Evolutionary conservation across 2,329 filamentous ascomycete species (phyloP).

Genomic region (Talaromyces sp.): DNA sequence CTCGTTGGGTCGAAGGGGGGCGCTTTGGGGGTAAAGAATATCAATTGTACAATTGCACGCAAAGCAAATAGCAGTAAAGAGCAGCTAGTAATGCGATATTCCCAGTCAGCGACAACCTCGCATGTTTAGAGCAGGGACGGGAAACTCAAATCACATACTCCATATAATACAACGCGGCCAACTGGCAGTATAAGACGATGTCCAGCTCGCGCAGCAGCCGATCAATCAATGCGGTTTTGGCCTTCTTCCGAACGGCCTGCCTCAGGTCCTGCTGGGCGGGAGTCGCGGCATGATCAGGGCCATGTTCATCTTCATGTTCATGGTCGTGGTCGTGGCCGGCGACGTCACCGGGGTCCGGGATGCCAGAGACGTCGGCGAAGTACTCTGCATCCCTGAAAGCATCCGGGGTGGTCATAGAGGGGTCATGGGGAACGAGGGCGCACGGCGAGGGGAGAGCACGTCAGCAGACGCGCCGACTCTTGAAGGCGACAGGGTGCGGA

Average conservation of each 20-base stretch:
- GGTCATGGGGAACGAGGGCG: slow-evolving; percentile 30
- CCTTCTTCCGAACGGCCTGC: slow-evolving; percentile 31
- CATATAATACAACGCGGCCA: slow-evolving; percentile 59
- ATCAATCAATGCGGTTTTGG: slow-evolving; percentile 47
- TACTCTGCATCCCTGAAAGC: slow-evolving; percentile 43
- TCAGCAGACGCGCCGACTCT: background rate
- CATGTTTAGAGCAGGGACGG: background rate
- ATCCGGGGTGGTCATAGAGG: slow-evolving; percentile 44
- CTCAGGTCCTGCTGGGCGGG: slow-evolving; percentile 19
- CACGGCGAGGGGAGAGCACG: background rate
- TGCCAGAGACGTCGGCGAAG: slow-evolving; percentile 42
- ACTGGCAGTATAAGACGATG: slow-evolving; percentile 56
- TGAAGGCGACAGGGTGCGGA: background rate
- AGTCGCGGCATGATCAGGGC: background rate
- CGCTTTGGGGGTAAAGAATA: slow-evolving; percentile 56
- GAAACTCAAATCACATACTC: slow-evolving; percentile 44
- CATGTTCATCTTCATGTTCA: background rate
- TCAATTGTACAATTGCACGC: slow-evolving; percentile 52
- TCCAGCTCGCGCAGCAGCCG: slow-evolving; percentile 55
- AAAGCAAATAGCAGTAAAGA: slow-evolving; percentile 54
- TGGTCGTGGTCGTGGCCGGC: slow-evolving; percentile 9
- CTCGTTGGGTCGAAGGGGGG: slow-evolving; percentile 47
- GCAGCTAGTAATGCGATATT: slow-evolving; percentile 39
- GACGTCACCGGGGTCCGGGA: slow-evolving; percentile 23
- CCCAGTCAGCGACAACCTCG: background rate